Base-by-base conservation (phyloP, 495 filamentous ascomycete species). In the Gamarada debralockiae region DNA sequence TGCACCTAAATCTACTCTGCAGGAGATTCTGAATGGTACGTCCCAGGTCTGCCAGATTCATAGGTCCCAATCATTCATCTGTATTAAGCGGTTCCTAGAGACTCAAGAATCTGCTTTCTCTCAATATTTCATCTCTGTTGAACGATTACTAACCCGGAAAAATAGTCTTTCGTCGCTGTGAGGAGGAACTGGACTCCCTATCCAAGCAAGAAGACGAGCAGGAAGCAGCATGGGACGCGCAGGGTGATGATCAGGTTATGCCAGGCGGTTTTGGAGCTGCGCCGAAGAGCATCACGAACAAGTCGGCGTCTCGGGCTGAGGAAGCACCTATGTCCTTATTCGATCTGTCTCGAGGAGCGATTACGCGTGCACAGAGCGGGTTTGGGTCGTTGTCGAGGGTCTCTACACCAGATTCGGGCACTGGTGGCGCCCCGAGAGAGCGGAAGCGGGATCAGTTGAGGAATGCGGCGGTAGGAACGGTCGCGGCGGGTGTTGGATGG, bases 281-380 rank as follows among this genome's bases (percentile, higher is more conserved):
- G 56, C 45, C 40, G 56, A 10, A 51, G 52, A 44, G 48, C 43
- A 21, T 20, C 43, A 55, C 65, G 47, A 76, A 53, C 48, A 67
- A 5, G n/a, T 61, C 67, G 10, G 60, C 66, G 22, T 44, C 57
- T 12, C 50, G 40, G 33, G 51, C 70, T 13, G 86, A 90, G 47
- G 91, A 95, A 62, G 87, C 89, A 27, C 93, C 93, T 0, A 92
- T 97, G 85, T 91, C 90, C 2, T 72, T 97, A 21, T 97, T 98
- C 62, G 95, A 96, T 55, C 81, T 97, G 37, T 90, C 92, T 7
- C 77, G 90, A 23, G 90, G 76, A 3, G 75, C 85, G 47, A 90
- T 91, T 25, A 82, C 88, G 4, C 76, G 84, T 36, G 91, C 95
- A 7, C 77, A 77, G 53, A 64, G 65, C 41, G 75, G 79, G 48